Conservation (phyloP, 768 basidiomycete species). For the Lentinus tigrinus region DNA sequence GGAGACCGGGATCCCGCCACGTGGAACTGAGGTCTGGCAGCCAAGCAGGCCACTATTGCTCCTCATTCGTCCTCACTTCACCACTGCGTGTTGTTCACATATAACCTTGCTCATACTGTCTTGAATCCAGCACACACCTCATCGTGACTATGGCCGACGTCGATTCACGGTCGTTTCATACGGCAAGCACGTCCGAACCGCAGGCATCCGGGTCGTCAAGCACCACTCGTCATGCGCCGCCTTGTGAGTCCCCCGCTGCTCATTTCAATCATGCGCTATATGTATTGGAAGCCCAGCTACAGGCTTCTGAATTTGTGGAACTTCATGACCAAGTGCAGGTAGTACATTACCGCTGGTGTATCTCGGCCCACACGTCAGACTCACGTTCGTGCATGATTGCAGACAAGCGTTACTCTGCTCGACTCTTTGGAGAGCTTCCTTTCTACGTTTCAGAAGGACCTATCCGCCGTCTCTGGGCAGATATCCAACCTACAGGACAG, state of each 20-base stretch:
- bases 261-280: not conserved
- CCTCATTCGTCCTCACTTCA: too few species aligned
- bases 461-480: conserved; percentile 93
- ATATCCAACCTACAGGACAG: conserved; percentile 91
- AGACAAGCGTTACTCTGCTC: conserved; percentile 86
- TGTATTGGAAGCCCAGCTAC: conserved; percentile 18
- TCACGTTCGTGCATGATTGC: not conserved
- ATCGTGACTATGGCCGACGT: too few species aligned
- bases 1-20: too few species aligned
- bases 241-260: conserved; percentile 3
- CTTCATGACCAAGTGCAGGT: conserved; percentile 93
- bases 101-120: too few species aligned
- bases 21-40: too few species aligned
- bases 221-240: not conserved
- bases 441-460: conserved; percentile 92
- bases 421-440: conserved; percentile 89
- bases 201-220: not conserved
- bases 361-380: not conserved
- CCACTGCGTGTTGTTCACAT: too few species aligned
- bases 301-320: conserved; percentile 71
- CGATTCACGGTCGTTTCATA: too few species aligned
- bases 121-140: too few species aligned
- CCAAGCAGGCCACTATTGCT: too few species aligned
- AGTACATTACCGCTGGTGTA: conserved; percentile 2
- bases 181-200: not conserved